Evolutionary conservation across 2,329 filamentous ascomycete species (phyloP), one percentile per base, ranked within the genome.

Genomic region (Phaeosphaeriaceae sp.): DNA sequence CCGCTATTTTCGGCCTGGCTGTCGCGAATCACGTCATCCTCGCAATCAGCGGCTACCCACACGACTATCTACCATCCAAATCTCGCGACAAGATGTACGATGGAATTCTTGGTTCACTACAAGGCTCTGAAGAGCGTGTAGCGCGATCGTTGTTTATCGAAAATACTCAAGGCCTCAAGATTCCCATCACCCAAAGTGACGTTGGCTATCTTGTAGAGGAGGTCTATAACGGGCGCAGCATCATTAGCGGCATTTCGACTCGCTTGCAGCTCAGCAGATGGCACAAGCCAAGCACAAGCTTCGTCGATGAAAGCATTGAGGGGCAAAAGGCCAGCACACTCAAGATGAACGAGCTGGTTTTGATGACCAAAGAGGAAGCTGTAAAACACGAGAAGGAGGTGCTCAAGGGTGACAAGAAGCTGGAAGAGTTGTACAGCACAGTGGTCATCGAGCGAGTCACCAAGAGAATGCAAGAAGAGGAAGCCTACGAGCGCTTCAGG

Each of bases 1-100:
- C 95, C 0, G 94, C 95, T 2, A 90, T 98, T 0, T 99, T 99
- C 76, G 95, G 95, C 9, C 91, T 97, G 56, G 91, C 91, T 0
- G 88, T 92, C 9, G 95, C 95, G 3, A 99, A 98, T 78, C 93
- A 98, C 74, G 88, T 98, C 59, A 94, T 99, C 65, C 85, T 97
- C 56, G 87, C 88, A 58, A 86, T 98, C 49, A 79, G 85, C 64
- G 91, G 89, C 8, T 99, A 99, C 71, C 95, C 95, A 0, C 86
- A 91, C 49, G 93, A 97, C 63, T 97, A 95, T 74, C 81, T 92
- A 0, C 88, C 89, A 0, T 88, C 87, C 53, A 97, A 97, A 77
- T 88, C 88, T 10, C 85, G 94, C 17, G 93, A 97, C 49, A 97
- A 97, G 80, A 89, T 97, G 85, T 97, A 97, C 77, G 94, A 97